Conservation (phyloP, 148 eudicot genomes). For the Hydrangea macrophylla region DNA sequence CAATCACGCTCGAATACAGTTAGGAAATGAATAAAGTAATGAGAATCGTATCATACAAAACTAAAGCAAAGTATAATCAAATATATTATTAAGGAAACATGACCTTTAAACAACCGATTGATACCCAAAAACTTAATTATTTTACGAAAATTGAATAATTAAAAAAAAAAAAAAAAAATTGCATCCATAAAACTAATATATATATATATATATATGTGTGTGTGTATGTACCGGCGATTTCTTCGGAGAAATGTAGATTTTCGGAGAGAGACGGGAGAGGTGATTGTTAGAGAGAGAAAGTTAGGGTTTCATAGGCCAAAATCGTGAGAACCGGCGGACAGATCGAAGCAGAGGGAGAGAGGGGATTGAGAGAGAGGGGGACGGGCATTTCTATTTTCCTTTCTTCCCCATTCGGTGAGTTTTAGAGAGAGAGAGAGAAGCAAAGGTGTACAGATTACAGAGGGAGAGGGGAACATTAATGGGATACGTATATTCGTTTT, state of each 20-base stretch:
- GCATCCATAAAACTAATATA: not conserved
- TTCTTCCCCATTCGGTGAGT: not conserved
- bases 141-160: not conserved
- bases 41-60: conserved; percentile 14
- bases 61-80: not conserved
- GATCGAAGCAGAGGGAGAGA: not conserved
- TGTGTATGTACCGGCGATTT: not conserved
- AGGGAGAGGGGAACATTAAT: not conserved
- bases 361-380: conserved; percentile 15
- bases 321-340: not conserved
- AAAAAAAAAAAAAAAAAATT: not conserved
- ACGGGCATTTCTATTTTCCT: not conserved
- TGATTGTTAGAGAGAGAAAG: not conserved
- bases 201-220: not conserved
- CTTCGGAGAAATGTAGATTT: not conserved
- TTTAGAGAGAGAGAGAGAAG: conserved; percentile 1
- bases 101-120: conserved; percentile 4
- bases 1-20: conserved; percentile 17
- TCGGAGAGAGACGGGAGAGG: not conserved
- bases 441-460: too few species aligned
- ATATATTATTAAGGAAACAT: not conserved
- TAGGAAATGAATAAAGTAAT: conserved; percentile 15
- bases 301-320: conserved; percentile 4
- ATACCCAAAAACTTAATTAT: conserved; percentile 12
- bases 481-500: conserved; percentile 12